phyloP scores from a whole-genome alignment of 345 rosid species.

The Lepidium africanum region DNA sequence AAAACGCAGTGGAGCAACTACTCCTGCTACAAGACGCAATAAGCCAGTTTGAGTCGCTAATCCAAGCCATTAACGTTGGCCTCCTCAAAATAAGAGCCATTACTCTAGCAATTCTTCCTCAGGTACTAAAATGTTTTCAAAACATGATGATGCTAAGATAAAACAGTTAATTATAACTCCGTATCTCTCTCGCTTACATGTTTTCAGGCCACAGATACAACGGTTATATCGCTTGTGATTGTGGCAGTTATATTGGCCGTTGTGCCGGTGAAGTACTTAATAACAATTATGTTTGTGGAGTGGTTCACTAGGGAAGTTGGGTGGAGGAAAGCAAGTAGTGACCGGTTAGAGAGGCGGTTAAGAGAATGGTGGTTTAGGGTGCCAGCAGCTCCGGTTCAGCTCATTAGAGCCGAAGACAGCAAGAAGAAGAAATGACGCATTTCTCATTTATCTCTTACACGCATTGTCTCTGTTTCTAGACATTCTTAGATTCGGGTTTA shows the following conservation, averaged over 20 bases:
- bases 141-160: background rate
- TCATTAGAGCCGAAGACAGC: conserved; percentile 44
- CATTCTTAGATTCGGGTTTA: background rate
- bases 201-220: conserved; percentile 68
- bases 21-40: conserved; percentile 70
- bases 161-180: background rate
- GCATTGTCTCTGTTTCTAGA: background rate
- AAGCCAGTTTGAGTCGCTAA: conserved; percentile 57
- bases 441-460: background rate
- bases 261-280: conserved; percentile 46
- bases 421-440: conserved; percentile 52
- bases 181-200: background rate
- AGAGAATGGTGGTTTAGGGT: conserved; percentile 93
- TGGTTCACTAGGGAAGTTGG: conserved; percentile 72
- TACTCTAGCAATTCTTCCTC: conserved; percentile 67
- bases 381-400: conserved; percentile 86
- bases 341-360: conserved; percentile 52
- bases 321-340: conserved; percentile 67
- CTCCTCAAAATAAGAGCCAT: conserved; percentile 92
- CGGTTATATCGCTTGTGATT: conserved; percentile 48
- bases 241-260: conserved; percentile 47
- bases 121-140: conserved; percentile 34
- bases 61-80: conserved; percentile 64
- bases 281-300: conserved; percentile 53
- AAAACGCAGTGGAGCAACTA: conserved; percentile 90